Conservation (phyloP, 2,329 filamentous ascomycete species). For the Neophaeococcomyces mojaviensis region DNA sequence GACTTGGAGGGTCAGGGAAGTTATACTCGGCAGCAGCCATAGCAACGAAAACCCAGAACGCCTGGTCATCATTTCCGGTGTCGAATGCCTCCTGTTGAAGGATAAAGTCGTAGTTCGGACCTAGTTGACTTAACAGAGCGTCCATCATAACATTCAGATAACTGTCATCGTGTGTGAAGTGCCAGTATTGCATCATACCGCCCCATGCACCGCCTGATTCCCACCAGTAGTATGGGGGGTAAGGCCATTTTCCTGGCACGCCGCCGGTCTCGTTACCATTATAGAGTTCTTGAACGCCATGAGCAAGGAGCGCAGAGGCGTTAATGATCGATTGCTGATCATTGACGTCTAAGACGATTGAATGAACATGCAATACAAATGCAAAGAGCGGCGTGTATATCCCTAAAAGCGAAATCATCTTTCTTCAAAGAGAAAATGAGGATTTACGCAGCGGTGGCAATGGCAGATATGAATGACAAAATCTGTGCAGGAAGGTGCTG, state of each 20-base stretch:
- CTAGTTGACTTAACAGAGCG: conserved; percentile 54
- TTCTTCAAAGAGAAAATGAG: not conserved
- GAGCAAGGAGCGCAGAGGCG: conserved; percentile 36
- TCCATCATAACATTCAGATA: conserved; percentile 56
- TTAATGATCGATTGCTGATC: conserved; percentile 36
- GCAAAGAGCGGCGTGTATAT: not conserved
- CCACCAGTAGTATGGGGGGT: conserved; percentile 64
- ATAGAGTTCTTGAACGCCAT: conserved; percentile 47
- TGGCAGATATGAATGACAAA: not conserved
- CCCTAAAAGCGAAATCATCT: not conserved
- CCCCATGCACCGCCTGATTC: conserved; percentile 59
- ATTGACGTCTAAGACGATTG: conserved; percentile 26
- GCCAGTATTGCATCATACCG: conserved; percentile 62
- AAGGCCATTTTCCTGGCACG: conserved; percentile 51
- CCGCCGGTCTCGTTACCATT: conserved; percentile 45
- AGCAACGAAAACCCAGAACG: conserved; percentile 61
- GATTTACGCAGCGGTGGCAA: not conserved
- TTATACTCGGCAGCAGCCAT: conserved; percentile 60
- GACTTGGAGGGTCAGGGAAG: conserved; percentile 50
- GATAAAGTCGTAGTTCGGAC: conserved; percentile 55
- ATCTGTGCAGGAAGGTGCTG: not conserved
- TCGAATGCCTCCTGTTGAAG: conserved; percentile 33
- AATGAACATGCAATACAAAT: conserved; percentile 3
- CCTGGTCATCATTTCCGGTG: conserved; percentile 60
- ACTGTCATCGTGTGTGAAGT: conserved; percentile 54